These are phyloP conservation scores for Sporothrix sp. DNA, from an alignment of 2,329 filamentous ascomycete genomes.

Conservation along the genomic window DNA sequence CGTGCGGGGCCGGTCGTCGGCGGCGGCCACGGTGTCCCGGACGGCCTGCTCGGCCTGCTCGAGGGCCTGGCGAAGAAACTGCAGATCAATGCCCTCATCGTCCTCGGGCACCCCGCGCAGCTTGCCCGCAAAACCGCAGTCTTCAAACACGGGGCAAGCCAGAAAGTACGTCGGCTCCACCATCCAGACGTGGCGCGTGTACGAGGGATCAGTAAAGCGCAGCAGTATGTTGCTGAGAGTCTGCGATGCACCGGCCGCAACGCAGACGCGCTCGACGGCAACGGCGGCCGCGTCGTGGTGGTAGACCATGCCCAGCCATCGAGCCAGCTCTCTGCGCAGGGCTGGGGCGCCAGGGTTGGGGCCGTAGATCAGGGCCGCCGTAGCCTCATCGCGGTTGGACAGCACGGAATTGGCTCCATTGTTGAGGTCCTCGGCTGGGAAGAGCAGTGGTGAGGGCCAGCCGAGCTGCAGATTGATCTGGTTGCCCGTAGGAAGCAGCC, in stretches of 20 bases:
- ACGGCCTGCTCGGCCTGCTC: conserved; percentile 8
- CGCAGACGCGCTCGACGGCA: conserved; percentile 41
- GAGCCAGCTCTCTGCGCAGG: conserved; percentile 44
- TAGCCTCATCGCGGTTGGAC: conserved; percentile 18
- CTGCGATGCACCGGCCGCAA: conserved; percentile 58
- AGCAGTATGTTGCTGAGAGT: conserved; percentile 53
- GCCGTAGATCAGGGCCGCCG: conserved; percentile 36
- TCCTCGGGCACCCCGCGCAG: conserved; percentile 54
- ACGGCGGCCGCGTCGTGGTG: conserved; percentile 19
- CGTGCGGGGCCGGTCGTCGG: conserved; percentile 7
- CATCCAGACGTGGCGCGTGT: conserved; percentile 55
- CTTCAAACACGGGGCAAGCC: conserved; percentile 55
- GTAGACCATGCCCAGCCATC: conserved; percentile 53
- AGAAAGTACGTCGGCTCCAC: conserved; percentile 58
- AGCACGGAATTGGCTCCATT: conserved; percentile 41
- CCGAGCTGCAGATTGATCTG: conserved; percentile 24
- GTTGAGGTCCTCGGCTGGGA: conserved; percentile 46
- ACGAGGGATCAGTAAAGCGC: conserved; percentile 54
- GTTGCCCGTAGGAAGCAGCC: conserved; percentile 9
- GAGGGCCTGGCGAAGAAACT: conserved; percentile 31
- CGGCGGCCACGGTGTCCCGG: background rate
- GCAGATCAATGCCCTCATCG: conserved; percentile 51
- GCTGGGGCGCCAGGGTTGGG: conserved; percentile 49
- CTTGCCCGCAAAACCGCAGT: conserved; percentile 49
- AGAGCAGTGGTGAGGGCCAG: conserved; percentile 30